Evolutionary conservation across 805 yeast genomes (phyloP), one percentile per base, ranked within the genome.

Genomic region (Saccharomycopsis fibuligera): DNA sequence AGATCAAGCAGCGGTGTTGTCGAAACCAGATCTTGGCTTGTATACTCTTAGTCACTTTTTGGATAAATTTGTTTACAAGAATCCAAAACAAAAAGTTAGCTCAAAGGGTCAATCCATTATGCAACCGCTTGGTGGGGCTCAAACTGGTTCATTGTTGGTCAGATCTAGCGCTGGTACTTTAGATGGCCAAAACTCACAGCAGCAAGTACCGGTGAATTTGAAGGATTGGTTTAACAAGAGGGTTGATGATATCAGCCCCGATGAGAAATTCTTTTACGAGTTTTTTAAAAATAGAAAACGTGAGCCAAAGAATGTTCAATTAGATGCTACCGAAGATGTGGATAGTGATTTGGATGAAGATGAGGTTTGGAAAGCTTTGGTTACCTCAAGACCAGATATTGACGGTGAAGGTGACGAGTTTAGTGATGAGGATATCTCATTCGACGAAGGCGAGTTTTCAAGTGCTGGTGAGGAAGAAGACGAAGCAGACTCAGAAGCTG

Each of bases 41-140:
- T 91, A 80, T 66, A 82, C 96, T 0, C 71, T 93, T 55, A 73
- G 86, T 19, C 97, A 89, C 66, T 93, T 93, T 78, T 74, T 93
- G 68, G 96, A 93, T 66, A 79, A 95, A 65, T 93, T 95, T 68
- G 96, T 93, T 35, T 93, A 93, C 70, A 84, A 87, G 68, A 88
- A 89, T 64, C 87, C 96, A 42, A 88, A 87, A 68, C 83, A 79
- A 58, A 86, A 83, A 65, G 72, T 80, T 17, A 64, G 70, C 30
- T 68, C 81, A n/a, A 81, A 85, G 62, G 98, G 98, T 60, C 72
- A 84, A 3, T 88, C 97, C 39, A 90, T 93, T 62, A 93, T 93
- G 98, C 99, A 93, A 72, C 98, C 99, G 44, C 72, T 93, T 56
- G 89, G 95, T 40, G 97, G 96, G 54, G 74, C 80, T 1, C 85